A percentile compares a stretch with the other conserved stretches of the same genome.
These are phyloP conservation scores for Agrostemma githago DNA, from an alignment of 148 eudicot genomes.

Conservation along the genomic window DNA sequence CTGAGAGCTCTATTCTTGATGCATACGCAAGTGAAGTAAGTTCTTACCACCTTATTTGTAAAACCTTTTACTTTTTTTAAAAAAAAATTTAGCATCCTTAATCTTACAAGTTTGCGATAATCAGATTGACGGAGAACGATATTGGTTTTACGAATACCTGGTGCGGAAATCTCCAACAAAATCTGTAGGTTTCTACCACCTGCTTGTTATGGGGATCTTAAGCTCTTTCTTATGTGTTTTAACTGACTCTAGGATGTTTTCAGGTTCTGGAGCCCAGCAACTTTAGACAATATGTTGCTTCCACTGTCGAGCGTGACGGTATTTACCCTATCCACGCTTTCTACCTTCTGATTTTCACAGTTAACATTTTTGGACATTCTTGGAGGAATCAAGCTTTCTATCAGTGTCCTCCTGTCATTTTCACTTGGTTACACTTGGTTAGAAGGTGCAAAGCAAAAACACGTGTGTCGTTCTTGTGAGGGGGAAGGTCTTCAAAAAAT, in stretches of 20 bases:
- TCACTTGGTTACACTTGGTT: background rate
- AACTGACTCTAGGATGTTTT: constrained; percentile 20
- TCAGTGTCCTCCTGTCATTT: background rate
- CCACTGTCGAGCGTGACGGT: constrained; percentile 94
- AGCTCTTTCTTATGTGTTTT: background rate
- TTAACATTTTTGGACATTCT: background rate
- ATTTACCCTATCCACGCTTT: constrained; percentile 7
- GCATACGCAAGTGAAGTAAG: constrained; percentile 79
- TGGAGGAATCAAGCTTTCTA: background rate
- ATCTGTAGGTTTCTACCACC: constrained; percentile 42
- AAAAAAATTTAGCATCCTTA: constrained; percentile 5
- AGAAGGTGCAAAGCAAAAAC: background rate
- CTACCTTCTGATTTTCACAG: background rate
- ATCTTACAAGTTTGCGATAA: constrained; percentile 12
- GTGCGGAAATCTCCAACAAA: constrained; percentile 91
- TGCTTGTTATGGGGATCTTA: background rate
- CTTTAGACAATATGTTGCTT: constrained; percentile 70
- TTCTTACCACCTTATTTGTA: background rate
- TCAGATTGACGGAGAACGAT: constrained; percentile 81
- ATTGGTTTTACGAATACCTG: constrained; percentile 92
- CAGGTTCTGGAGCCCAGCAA: constrained; percentile 62
- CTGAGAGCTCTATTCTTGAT: constrained; percentile 91
- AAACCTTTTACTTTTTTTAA: background rate
- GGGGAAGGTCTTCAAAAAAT: background rate
- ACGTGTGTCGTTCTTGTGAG: background rate